Evolutionary conservation across 83 land plant species (phyloP), one percentile per base, ranked within the genome.

Genomic region (Thuja plicata): DNA sequence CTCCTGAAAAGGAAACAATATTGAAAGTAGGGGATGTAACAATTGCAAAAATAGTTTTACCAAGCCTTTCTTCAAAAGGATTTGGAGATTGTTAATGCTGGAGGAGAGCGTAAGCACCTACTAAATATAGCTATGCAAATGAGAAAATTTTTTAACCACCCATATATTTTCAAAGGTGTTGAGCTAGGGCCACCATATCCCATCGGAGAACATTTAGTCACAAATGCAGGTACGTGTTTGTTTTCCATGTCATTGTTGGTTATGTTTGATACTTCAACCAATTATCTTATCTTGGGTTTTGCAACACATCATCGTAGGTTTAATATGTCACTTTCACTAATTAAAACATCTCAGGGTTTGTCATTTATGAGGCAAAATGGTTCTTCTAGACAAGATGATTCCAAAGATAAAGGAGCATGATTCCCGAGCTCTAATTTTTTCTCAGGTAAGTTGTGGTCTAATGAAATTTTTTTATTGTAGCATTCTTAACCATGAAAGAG

Each of bases 1-100:
- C 99, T 89, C 99, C 99, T 21, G 97, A 98, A 88, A n/a, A n/a
- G n/a, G n/a, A n/a, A n/a, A n/a, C n/a, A n/a, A n/a, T n/a, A n/a
- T n/a, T n/a, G n/a, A n/a, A 98, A 97, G 89, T 99, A 98, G 89
- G 99, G 99, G 30, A 98, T 98, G 99, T 97, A 98, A 57, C 96
- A 97, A 89, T 89, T 98, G 95, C 99, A 98, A 84, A 98, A 98
- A 88, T 96, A 96, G 8, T 97, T 91, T 87, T 98, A 98, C 80
- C 89, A 93, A 83, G 99, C 99, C 34, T 89, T 98, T 16, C 94
- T 98, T 90, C 99, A 98, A 90, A 98, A 98, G 82, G 99, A 98
- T 88, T 93, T 98, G 87, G 99, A 98, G 90, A 98, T 98, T 89
- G 93, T 98, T 34, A 98, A 96, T 92, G 96, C 99, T 79, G 99